Evolutionary conservation across 176 grass and related monocot species (phyloP).

Genomic region (Dactylis glomerata): DNA sequence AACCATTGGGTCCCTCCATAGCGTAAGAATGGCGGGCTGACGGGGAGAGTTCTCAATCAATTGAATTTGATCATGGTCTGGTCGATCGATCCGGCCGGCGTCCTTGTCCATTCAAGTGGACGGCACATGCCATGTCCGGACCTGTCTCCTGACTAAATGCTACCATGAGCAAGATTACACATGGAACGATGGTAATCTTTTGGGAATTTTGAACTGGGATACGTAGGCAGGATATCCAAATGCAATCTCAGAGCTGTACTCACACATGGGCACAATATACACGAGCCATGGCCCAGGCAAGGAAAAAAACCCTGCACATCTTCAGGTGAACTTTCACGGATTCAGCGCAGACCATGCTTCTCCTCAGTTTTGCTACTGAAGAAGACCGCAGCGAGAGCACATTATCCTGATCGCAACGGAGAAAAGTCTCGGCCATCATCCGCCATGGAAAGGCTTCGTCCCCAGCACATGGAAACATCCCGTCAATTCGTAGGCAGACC

Average conservation of each 20-base stretch:
- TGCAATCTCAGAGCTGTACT: neutral
- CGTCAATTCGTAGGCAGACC: neutral
- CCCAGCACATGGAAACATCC: constrained; percentile 9
- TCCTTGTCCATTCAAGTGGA: constrained; percentile 12
- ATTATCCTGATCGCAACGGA: neutral
- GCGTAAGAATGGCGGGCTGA: neutral
- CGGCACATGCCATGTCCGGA: constrained; percentile 25
- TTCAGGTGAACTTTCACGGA: neutral
- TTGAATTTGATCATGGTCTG: neutral
- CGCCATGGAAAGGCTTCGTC: neutral
- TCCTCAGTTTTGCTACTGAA: neutral
- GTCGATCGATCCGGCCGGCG: neutral
- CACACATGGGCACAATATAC: neutral
- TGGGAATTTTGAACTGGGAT: neutral
- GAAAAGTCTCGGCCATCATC: neutral
- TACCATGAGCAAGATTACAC: neutral
- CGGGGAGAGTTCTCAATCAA: neutral
- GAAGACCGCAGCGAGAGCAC: neutral
- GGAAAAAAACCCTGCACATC: neutral
- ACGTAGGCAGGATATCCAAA: neutral
- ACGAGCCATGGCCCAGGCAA: neutral
- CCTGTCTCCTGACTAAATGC: neutral
- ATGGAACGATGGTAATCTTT: neutral
- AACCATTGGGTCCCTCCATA: neutral
- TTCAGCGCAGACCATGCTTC: neutral